Base-by-base conservation (phyloP, 768 basidiomycete species). In the Tulasnella sp. region DNA sequence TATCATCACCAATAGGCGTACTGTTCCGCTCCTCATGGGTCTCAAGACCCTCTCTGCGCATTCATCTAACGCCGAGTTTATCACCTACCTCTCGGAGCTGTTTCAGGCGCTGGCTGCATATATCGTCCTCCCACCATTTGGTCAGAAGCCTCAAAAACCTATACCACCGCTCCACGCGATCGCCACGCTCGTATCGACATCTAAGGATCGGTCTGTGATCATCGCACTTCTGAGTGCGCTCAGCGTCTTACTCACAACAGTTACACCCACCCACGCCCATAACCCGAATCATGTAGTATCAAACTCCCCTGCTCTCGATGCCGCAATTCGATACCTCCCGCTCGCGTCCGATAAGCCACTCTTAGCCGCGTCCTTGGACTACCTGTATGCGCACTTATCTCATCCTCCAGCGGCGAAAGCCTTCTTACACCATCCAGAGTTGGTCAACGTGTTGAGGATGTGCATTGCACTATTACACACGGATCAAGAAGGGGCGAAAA, bases 141-240 rank as follows among this genome's bases (percentile, higher is more conserved):
- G 74, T 17, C 65, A 72, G 58, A 71, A 32, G 62, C 73, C 63
- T 55, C 67, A 44, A 0, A 55, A 68, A 64, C 49, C 71, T 44
- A 78, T 77, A 63, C 51, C 59, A 17, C 85, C 87, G 23, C 71
- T 88, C 47, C 75, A 72, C 2, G 75, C 80, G 13, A 70, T 92
- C 24, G 72, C 80, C 30, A 72, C 73, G 10, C 79, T 88, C 19
- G 77, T 76, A 17, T 77, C 76, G 13, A 68, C 72, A 47, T 82
- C 86, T 0, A 75, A 75, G 8, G 89, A 94, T 69, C 81, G 91
- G 50, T 80, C 88, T 10, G 74, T 89, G 67, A 83, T 93, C 58
- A 78, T 92, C 51, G 73, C 82, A 3, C 73, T 84, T 1, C 72
- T 90, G 60, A 75, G 74, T 0, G 77, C 80, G 9, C 75, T 92